Base-by-base conservation (phyloP, 495 filamentous ascomycete genomes). In the Eremomyces bilateralis region DNA sequence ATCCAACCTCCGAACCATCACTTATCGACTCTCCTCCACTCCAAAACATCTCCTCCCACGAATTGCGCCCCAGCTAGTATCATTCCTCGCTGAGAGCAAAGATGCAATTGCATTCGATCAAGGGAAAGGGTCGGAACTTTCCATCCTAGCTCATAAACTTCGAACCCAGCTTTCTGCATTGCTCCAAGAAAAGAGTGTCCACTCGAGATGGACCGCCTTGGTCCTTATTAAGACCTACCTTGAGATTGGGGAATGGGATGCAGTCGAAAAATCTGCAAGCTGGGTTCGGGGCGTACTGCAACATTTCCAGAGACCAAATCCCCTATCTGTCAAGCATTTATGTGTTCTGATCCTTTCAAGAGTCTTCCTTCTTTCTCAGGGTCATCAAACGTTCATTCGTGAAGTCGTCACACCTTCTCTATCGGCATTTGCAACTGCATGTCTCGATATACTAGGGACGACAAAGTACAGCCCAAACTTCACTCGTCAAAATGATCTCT, bases 371-470 rank as follows among this genome's bases (percentile, higher is more conserved):
- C 61, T 84, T 16, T 76, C 79, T 36, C 80, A 81, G 43, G 69
- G 71, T 33, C 77, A 81, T 54, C 77, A 71, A 25, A 82, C 76
- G 13, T 61, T 91, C 16, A 62, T 84, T n/a, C 63, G 82, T 43
- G 82, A 92, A 48, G 76, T 90, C 41, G 82, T 79, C 1, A 90
- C 81, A 2, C 83, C 83, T 6, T 75, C 69, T 13, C 60, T 94
- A 11, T 71, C 78, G 12, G 57, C 61, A 3, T 90, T 81, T 42
- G 63, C 80, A 34, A 70, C 69, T 6, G 62, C 73, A 4, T 81
- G 77, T 35, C 53, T 91, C 15, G 8, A 27, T 6, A 27, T 27
- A 6, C 24, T 27, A n/a, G n/a, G 24, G 24, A 27, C 24, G 24
- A 8, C 13, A 13, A 13, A 8, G 24, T 27, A 8, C 8, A 27